Evolutionary conservation across 139 green algal species (phyloP).

Genomic region (Diplosphaera chodatii): DNA sequence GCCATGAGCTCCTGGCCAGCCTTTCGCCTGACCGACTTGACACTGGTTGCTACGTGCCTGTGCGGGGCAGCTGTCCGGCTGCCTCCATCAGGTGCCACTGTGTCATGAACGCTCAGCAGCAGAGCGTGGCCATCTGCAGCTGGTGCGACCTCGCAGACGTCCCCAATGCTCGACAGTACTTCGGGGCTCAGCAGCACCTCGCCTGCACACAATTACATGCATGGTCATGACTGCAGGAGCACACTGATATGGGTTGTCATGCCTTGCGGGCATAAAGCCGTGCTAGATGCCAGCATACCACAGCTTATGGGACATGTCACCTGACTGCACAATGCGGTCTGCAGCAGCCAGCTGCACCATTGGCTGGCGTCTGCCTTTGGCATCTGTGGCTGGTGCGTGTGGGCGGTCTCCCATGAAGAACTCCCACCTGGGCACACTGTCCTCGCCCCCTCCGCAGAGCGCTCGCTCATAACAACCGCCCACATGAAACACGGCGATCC

Average conservation of each 20-base stretch:
- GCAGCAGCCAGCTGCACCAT: constrained; percentile 26
- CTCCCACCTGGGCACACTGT: constrained; percentile 57
- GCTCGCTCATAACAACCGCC: constrained; percentile 45
- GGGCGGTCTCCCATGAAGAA: constrained; percentile 66
- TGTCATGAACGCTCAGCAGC: not conserved
- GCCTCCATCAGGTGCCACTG: not conserved
- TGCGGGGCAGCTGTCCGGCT: too few relatives aligned
- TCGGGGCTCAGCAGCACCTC: constrained; percentile 21
- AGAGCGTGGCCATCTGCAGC: constrained; percentile 18
- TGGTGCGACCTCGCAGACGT: constrained; percentile 25
- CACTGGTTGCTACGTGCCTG: too few relatives aligned
- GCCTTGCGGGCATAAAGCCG: not conserved
- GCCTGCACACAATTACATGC: not conserved
- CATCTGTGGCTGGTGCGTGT: constrained; percentile 6
- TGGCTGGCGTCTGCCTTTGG: constrained; percentile 10
- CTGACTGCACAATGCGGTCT: constrained; percentile 6
- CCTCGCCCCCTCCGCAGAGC: constrained; percentile 16
- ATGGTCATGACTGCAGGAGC: too few relatives aligned
- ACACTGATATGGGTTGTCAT: too few relatives aligned
- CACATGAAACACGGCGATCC: constrained; percentile 58
- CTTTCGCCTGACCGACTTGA: too few relatives aligned
- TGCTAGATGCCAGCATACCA: too few relatives aligned
- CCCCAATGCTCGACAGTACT: not conserved
- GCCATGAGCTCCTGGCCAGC: too few relatives aligned
- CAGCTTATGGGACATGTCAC: too few relatives aligned